Evolutionary conservation across 2,329 filamentous ascomycete species (phyloP).

Genomic region (Magnaporthiopsis poae): DNA sequence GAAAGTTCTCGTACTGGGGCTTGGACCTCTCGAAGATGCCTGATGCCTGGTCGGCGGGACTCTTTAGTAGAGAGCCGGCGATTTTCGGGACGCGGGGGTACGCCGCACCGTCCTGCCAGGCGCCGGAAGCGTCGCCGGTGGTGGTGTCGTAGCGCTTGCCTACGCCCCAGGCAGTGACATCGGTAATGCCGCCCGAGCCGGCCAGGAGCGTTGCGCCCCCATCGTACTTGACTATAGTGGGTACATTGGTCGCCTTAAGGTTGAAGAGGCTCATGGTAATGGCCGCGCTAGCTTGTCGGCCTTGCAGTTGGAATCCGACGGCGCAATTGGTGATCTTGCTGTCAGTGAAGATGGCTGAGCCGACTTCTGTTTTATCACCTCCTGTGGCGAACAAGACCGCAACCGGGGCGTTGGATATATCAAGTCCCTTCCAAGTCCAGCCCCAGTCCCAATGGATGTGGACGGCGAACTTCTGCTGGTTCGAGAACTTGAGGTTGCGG

Average conservation of each 20-base stretch:
- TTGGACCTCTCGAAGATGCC: too few species aligned
- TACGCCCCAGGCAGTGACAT: constrained; percentile 34
- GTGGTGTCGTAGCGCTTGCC: constrained; percentile 8
- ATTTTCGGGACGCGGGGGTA: too few species aligned
- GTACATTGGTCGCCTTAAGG: constrained; percentile 29
- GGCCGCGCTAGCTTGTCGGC: constrained; percentile 20
- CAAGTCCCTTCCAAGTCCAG: constrained; percentile 19
- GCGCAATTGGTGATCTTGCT: constrained; percentile 6
- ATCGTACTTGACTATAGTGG: constrained; percentile 31
- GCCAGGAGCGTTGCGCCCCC: constrained; percentile 37
- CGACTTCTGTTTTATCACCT: constrained; percentile 9
- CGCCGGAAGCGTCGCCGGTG: too few species aligned
- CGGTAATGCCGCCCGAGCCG: constrained; percentile 26
- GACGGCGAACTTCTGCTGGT: constrained; percentile 29
- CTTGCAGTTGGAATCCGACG: constrained; percentile 7
- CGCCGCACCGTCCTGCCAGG: too few species aligned
- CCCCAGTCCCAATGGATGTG: constrained; percentile 11
- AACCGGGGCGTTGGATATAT: constrained; percentile 54
- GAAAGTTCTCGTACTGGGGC: too few species aligned
- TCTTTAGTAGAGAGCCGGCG: too few species aligned
- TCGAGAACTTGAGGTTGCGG: constrained; percentile 41
- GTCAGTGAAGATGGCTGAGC: constrained; percentile 13
- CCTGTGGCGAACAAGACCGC: constrained; percentile 53
- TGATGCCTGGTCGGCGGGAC: too few species aligned
- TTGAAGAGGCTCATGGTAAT: constrained; percentile 39